phyloP scores from a whole-genome alignment of 2,329 filamentous ascomycete species.

The Talaromyces sp. region DNA sequence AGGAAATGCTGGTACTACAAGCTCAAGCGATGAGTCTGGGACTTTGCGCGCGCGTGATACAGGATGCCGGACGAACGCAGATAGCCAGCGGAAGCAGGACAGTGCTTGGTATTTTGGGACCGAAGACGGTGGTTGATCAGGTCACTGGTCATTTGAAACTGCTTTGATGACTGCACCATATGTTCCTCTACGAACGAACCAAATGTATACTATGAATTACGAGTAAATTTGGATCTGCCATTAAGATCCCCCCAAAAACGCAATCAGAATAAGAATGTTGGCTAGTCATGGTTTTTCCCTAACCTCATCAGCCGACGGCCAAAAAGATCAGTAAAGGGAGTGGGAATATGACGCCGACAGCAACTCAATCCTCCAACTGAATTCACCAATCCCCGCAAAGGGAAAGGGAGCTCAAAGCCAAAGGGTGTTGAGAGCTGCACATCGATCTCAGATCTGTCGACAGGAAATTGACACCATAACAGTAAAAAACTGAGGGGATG shows the following conservation, averaged over 20 bases:
- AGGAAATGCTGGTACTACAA: slow-evolving; percentile 71
- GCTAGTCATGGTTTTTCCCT: slow-evolving; percentile 80
- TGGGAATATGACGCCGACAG: slow-evolving; percentile 80
- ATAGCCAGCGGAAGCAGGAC: slow-evolving; percentile 91
- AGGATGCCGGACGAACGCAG: slow-evolving; percentile 95
- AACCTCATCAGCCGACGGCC: slow-evolving; percentile 83
- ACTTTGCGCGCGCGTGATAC: slow-evolving; percentile 82
- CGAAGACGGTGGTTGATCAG: slow-evolving; percentile 79
- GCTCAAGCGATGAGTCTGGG: slow-evolving; percentile 78
- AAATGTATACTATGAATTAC: not conserved
- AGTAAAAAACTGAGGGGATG: slow-evolving; percentile 51
- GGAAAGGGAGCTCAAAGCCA: slow-evolving; percentile 62
- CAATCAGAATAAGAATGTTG: slow-evolving; percentile 53
- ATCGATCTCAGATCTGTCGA: slow-evolving; percentile 92
- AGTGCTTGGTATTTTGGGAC: slow-evolving; percentile 78
- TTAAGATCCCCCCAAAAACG: not conserved
- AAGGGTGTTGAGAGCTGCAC: slow-evolving; percentile 49
- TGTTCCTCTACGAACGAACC: not conserved
- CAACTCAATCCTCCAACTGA: slow-evolving; percentile 54
- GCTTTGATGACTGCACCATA: slow-evolving; percentile 51
- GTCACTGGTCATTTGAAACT: slow-evolving; percentile 84
- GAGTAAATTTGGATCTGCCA: not conserved
- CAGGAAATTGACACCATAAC: slow-evolving; percentile 81
- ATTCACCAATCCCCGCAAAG: slow-evolving; percentile 55
- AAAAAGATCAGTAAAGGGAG: slow-evolving; percentile 68